phyloP scores from a whole-genome alignment of 176 grass and related monocot genomes.

The Ensete glaucum region DNA sequence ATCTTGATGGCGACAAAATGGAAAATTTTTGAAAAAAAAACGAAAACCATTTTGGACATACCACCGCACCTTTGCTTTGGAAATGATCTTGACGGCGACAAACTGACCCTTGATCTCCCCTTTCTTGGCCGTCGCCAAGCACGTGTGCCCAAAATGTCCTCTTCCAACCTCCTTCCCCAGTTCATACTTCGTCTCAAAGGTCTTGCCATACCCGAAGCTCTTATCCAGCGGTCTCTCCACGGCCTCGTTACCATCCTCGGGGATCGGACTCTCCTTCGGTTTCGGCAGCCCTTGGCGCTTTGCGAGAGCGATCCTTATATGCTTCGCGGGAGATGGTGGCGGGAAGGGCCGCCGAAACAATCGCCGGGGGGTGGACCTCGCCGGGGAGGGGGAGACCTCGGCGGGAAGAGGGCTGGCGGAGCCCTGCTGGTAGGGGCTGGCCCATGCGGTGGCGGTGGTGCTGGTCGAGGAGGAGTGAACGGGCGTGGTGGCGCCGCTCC shows the following conservation, averaged over 20 bases:
- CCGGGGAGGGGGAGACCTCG: conserved; percentile 75
- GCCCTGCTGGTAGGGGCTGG: conserved; percentile 53
- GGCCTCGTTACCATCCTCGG: conserved; percentile 55
- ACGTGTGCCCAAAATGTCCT: conserved; percentile 94
- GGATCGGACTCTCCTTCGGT: conserved; percentile 74
- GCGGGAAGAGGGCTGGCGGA: conserved; percentile 53
- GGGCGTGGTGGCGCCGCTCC: conserved; percentile 24
- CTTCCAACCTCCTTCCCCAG: conserved; percentile 96
- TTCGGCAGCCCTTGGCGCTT: conserved; percentile 54
- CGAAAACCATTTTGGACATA: conserved; percentile 7
- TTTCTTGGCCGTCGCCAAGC: conserved; percentile 70
- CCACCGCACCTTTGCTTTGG: conserved; percentile 82
- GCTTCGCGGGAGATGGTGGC: conserved; percentile 89
- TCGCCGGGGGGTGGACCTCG: conserved; percentile 70
- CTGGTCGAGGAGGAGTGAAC: conserved; percentile 30
- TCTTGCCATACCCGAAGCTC: conserved; percentile 74
- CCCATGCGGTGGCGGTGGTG: conserved; percentile 33
- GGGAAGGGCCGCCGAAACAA: conserved; percentile 90
- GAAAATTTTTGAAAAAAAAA: conserved; percentile 17
- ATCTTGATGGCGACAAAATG: too few species aligned
- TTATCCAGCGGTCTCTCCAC: conserved; percentile 82
- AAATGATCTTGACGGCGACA: conserved; percentile 90
- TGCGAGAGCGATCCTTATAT: conserved; percentile 76
- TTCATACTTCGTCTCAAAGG: conserved; percentile 91
- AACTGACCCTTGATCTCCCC: conserved; percentile 78